These are phyloP conservation scores for Starmerella sirachaensis DNA, from an alignment of 805 yeast genomes.

Conservation along the genomic window DNA sequence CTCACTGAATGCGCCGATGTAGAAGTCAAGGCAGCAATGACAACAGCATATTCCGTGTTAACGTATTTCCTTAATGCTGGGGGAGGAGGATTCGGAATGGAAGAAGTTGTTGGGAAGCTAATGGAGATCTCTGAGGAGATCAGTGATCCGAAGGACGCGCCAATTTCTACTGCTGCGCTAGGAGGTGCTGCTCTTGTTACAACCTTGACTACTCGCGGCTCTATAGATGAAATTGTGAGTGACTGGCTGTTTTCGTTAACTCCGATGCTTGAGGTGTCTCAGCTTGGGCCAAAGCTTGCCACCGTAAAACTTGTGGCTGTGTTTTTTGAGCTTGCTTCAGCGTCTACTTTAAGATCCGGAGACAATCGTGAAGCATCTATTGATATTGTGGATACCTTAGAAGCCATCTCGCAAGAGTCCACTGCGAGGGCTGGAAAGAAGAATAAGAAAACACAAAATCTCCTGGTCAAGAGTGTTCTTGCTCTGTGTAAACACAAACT, in stretches of 20 bases:
- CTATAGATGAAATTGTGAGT: conserved; percentile 24
- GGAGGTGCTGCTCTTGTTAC: conserved; percentile 25
- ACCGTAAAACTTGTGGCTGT: conserved; percentile 46
- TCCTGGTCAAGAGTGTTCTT: conserved; percentile 46
- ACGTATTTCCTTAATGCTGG: conserved; percentile 26
- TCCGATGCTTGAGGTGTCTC: conserved; percentile 28
- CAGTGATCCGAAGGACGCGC: conserved; percentile 13
- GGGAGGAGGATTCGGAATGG: conserved; percentile 29
- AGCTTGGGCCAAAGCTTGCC: conserved; percentile 41
- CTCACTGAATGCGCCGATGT: conserved; percentile 1
- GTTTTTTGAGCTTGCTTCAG: conserved; percentile 38
- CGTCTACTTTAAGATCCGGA: conserved; percentile 24
- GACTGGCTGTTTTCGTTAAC: conserved; percentile 25
- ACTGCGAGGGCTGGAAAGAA: conserved; percentile 49
- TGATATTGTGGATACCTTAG: conserved; percentile 32
- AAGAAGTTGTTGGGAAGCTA: conserved; percentile 20
- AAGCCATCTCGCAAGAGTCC: conserved; percentile 37
- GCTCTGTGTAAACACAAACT: conserved; percentile 36
- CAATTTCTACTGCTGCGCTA: conserved; percentile 23
- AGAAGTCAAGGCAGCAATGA: conserved; percentile 20
- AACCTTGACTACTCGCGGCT: conserved; percentile 21
- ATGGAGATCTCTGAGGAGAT: conserved; percentile 24
- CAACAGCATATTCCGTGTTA: conserved; percentile 24
- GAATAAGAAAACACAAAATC: conserved; percentile 47
- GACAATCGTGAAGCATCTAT: conserved; percentile 26